phyloP scores from a whole-genome alignment of 2,329 filamentous ascomycete genomes.

The Aspergillus sp. region DNA sequence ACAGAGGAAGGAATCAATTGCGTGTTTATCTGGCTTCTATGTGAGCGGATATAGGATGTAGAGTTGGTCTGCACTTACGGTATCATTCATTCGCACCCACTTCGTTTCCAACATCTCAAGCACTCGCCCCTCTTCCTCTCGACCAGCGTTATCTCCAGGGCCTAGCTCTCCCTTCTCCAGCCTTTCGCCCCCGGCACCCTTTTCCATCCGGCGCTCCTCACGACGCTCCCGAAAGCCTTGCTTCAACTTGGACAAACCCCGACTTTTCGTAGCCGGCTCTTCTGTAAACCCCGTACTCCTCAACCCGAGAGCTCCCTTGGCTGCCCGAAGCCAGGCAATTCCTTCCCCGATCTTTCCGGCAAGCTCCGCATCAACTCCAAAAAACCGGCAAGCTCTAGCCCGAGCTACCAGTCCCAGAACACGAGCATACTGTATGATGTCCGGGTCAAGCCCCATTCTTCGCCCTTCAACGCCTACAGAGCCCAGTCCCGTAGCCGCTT shows the following conservation, averaged over 20 bases:
- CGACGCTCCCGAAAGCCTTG: slow-evolving; percentile 74
- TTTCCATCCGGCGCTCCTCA: slow-evolving; percentile 78
- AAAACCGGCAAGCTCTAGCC: slow-evolving; percentile 84
- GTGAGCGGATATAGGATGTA: slow-evolving; percentile 1
- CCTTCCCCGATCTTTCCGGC: slow-evolving; percentile 78
- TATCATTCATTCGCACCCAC: slow-evolving; percentile 92
- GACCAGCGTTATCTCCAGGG: slow-evolving; percentile 74
- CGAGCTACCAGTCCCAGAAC: slow-evolving; percentile 73
- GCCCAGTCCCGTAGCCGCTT: slow-evolving; percentile 59
- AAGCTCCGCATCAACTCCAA: slow-evolving; percentile 85
- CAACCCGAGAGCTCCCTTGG: slow-evolving; percentile 71
- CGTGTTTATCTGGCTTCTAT: slow-evolving; percentile 66
- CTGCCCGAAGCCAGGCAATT: slow-evolving; percentile 82
- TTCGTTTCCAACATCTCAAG: slow-evolving; percentile 84
- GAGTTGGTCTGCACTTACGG: slow-evolving; percentile 54
- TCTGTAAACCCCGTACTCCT: slow-evolving; percentile 47
- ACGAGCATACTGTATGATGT: slow-evolving; percentile 70
- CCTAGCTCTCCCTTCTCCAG: slow-evolving; percentile 33
- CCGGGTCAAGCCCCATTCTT: slow-evolving; percentile 55
- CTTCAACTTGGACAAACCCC: slow-evolving; percentile 57
- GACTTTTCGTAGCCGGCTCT: slow-evolving; percentile 26
- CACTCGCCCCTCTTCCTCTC: slow-evolving; percentile 78
- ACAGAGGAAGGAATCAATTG: slow-evolving; percentile 72
- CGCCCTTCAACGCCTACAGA: slow-evolving; percentile 31
- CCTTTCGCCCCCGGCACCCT: slow-evolving; percentile 48